phyloP scores from a whole-genome alignment of 2,329 filamentous ascomycete genomes.

The Trichoderma sp. region DNA sequence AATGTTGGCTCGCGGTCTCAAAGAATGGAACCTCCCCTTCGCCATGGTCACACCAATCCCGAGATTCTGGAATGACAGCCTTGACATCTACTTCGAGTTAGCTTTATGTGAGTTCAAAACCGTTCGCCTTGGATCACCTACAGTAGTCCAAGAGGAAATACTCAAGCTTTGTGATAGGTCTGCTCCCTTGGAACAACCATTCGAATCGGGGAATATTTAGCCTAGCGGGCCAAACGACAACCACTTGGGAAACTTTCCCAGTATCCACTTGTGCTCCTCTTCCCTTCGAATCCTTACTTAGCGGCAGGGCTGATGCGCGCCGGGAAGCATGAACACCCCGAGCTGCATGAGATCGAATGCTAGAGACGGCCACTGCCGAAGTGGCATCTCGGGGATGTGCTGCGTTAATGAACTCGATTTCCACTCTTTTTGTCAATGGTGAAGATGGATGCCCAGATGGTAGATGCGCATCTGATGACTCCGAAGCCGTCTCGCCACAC shows the following conservation, averaged over 20 bases:
- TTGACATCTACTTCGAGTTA: neutral
- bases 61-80: neutral
- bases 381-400: neutral
- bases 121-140: neutral
- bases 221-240: neutral
- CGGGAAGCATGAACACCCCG: neutral
- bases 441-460: neutral
- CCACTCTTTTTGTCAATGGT: neutral
- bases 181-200: neutral
- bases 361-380: neutral
- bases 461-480: neutral
- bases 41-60: neutral
- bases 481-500: neutral
- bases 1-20: neutral
- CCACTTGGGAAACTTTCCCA: neutral
- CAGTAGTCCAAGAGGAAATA: neutral
- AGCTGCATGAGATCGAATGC: neutral
- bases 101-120: neutral
- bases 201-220: neutral
- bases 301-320: neutral
- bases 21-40: neutral
- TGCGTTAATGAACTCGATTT: neutral
- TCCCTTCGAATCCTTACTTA: neutral
- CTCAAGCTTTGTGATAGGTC: neutral
- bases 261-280: neutral